phyloP scores from a whole-genome alignment of 352 stramenopile genomes.

The Halophytophthora polymorphica region DNA sequence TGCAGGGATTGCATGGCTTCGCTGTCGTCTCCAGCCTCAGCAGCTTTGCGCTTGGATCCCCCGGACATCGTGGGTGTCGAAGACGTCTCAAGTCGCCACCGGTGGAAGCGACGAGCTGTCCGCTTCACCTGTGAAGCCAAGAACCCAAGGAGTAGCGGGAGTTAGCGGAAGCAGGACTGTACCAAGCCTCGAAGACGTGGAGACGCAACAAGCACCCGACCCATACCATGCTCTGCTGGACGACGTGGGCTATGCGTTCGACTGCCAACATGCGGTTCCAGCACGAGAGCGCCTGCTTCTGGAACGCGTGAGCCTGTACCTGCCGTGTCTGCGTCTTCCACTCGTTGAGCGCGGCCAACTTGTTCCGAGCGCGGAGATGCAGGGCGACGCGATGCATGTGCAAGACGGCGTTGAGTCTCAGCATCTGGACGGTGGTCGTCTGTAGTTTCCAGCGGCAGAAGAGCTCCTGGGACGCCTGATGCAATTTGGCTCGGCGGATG shows the following conservation, averaged over 20 bases:
- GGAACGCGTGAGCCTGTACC: slow-evolving; percentile 32
- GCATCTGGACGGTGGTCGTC: slow-evolving; percentile 20
- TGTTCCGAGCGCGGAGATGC: slow-evolving; percentile 32
- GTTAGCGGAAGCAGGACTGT: slow-evolving; percentile 1
- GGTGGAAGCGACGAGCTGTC: slow-evolving; percentile 32
- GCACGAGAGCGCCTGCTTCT: slow-evolving; percentile 41
- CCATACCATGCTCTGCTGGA: slow-evolving; percentile 37
- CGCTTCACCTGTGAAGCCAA: slow-evolving; percentile 31
- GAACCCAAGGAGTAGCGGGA: too few species aligned
- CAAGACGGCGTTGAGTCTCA: slow-evolving; percentile 32
- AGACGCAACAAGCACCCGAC: background rate
- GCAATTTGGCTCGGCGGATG: slow-evolving; percentile 44
- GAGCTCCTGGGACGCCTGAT: slow-evolving; percentile 26
- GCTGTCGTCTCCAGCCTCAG: slow-evolving; percentile 14
- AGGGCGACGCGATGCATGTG: slow-evolving; percentile 39
- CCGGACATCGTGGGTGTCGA: background rate
- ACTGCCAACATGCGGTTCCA: slow-evolving; percentile 71
- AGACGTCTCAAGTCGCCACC: slow-evolving; percentile 22
- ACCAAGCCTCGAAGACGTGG: background rate
- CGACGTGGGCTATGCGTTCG: slow-evolving; percentile 49
- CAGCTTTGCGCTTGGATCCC: background rate
- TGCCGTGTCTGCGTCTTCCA: slow-evolving; percentile 40
- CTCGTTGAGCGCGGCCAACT: slow-evolving; percentile 29
- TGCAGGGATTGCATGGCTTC: slow-evolving; percentile 38
- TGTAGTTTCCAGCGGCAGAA: slow-evolving; percentile 45